Conservation (phyloP, 2,329 filamentous ascomycete species). For the Sporothrix protearum region DNA sequence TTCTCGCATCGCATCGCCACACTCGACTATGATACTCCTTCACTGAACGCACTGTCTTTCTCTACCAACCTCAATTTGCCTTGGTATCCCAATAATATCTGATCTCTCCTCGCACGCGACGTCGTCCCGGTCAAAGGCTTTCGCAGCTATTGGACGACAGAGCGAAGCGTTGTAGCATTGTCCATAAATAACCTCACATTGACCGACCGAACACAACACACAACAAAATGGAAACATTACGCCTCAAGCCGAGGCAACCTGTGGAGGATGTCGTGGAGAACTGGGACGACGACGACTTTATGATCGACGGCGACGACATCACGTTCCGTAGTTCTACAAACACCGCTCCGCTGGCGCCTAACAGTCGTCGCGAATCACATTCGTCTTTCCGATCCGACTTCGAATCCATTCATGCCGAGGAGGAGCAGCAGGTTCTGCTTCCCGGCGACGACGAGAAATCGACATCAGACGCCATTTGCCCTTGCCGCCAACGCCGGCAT, state of each 20-base stretch:
- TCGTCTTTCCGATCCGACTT: constrained; percentile 84
- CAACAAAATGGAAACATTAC: constrained; percentile 51
- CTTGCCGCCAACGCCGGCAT: constrained; percentile 87
- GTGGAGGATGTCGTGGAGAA: constrained; percentile 64
- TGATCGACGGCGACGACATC: constrained; percentile 65
- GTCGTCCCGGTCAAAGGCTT: constrained; percentile 21
- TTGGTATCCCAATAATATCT: not conserved
- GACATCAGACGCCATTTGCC: constrained; percentile 81
- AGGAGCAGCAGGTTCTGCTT: constrained; percentile 83
- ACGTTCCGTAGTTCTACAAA: constrained; percentile 52
- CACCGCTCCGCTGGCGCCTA: constrained; percentile 42
- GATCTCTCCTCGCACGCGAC: constrained; percentile 24
- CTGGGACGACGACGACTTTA: constrained; percentile 75
- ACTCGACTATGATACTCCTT: constrained; percentile 36
- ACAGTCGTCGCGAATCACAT: constrained; percentile 66
- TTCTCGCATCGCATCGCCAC: not conserved
- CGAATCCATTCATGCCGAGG: constrained; percentile 70
- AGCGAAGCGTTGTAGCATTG: constrained; percentile 18
- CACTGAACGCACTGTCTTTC: constrained; percentile 30
- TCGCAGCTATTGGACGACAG: constrained; percentile 19
- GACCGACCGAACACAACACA: constrained; percentile 8
- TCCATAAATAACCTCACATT: not conserved
- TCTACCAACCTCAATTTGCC: not conserved
- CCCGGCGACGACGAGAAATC: constrained; percentile 81
- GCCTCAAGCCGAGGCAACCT: constrained; percentile 51